phyloP scores from a whole-genome alignment of 345 rosid genomes.

The Arabidopsis suecica region DNA sequence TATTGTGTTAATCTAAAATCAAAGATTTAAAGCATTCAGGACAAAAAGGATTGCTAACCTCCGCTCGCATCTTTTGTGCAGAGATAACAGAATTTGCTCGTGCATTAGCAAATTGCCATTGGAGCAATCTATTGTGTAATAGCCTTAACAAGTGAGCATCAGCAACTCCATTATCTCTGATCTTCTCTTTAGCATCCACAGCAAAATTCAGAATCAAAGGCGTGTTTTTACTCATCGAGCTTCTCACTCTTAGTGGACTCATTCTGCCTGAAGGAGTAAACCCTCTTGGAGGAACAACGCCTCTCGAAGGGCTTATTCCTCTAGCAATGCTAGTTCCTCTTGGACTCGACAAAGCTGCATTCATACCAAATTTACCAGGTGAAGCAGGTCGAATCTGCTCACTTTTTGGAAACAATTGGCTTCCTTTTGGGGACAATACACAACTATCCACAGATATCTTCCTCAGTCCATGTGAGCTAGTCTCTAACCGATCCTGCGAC shows the following conservation, averaged over 20 bases:
- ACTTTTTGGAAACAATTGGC: slow-evolving; percentile 61
- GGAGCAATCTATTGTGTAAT: slow-evolving; percentile 74
- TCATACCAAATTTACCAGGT: slow-evolving; percentile 60
- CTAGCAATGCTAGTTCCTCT: slow-evolving; percentile 46
- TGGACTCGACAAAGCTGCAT: slow-evolving; percentile 51
- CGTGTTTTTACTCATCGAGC: slow-evolving; percentile 45
- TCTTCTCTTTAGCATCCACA: slow-evolving; percentile 69
- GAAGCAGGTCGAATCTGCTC: slow-evolving; percentile 68
- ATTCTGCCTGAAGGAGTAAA: slow-evolving; percentile 43
- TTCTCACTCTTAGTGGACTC: slow-evolving; percentile 68
- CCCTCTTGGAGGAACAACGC: slow-evolving; percentile 21
- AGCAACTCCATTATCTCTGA: slow-evolving; percentile 60
- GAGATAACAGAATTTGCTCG: slow-evolving; percentile 65
- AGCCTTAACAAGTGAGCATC: slow-evolving; percentile 79
- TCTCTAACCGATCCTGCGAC: slow-evolving; percentile 54
- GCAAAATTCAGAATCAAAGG: slow-evolving; percentile 67
- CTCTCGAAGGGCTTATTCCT: slow-evolving; percentile 73
- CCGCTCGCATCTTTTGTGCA: slow-evolving; percentile 63
- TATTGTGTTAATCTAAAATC: background rate
- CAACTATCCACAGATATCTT: slow-evolving; percentile 60
- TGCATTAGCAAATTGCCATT: slow-evolving; percentile 88
- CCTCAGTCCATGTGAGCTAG: slow-evolving; percentile 54
- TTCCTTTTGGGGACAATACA: slow-evolving; percentile 64
- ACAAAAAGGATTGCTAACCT: slow-evolving; percentile 57
- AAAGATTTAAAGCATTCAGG: background rate